Conservation (phyloP, 208 protist genomes). For the Strigomonas galati region DNA sequence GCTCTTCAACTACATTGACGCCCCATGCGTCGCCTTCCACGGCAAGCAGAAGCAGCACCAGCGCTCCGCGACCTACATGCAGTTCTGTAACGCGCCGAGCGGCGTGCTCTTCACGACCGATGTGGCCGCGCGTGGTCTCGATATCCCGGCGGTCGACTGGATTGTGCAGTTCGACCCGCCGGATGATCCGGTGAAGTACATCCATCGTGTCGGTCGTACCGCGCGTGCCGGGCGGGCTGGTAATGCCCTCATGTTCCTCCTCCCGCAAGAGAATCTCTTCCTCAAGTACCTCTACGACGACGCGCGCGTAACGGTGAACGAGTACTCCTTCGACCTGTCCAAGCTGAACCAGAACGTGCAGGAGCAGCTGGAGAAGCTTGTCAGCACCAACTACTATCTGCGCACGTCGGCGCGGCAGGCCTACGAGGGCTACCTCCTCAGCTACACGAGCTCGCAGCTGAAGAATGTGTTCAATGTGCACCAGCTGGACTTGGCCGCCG, state of each 20-base stretch:
- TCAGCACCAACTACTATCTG: constrained; percentile 99
- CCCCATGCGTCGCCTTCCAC: constrained; percentile 99
- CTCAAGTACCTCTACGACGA: constrained; percentile 98
- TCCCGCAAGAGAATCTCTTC: constrained; percentile 98
- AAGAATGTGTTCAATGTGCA: constrained; percentile 99
- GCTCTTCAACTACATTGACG: constrained; percentile 99
- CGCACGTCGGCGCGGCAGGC: constrained; percentile 95
- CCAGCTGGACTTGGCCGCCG: constrained; percentile 94
- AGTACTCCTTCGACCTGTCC: constrained; percentile 96
- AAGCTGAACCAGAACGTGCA: constrained; percentile 95
- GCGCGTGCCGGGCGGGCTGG: constrained; percentile 93
- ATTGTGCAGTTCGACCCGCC: constrained; percentile 99
- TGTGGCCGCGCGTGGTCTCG: constrained; percentile 98
- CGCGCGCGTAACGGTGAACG: constrained; percentile 94
- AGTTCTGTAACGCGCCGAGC: constrained; percentile 97
- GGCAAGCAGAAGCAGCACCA: constrained; percentile 99
- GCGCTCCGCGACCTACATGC: constrained; percentile 99
- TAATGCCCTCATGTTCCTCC: constrained; percentile 97
- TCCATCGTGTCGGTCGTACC: constrained; percentile 99
- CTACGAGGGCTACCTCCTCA: constrained; percentile 97
- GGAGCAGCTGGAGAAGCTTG: constrained; percentile 96
- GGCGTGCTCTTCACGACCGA: constrained; percentile 99
- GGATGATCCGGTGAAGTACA: constrained; percentile 99
- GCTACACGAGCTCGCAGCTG: constrained; percentile 97
- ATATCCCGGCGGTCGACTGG: constrained; percentile 99